Evolutionary conservation across 495 filamentous ascomycete species (phyloP), one percentile per base, ranked within the genome.

Genomic region (Aspergillus sparsus): DNA sequence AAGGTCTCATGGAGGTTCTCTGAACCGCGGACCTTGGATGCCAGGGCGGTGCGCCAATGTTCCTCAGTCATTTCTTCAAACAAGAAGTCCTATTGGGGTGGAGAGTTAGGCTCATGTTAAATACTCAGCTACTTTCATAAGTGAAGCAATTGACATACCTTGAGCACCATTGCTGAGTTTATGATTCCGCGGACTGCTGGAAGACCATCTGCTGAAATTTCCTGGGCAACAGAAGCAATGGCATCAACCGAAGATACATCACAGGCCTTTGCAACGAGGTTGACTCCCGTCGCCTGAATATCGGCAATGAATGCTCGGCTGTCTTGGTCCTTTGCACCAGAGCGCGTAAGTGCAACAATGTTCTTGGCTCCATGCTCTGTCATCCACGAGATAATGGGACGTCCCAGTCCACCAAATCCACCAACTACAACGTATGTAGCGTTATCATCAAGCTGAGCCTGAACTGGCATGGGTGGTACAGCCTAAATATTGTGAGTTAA

Each of bases 361-460:
- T 80, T 74, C 49, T 73, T 73, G 7, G 85, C 86, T 8, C 85
- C 85, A 35, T 78, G 80, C 12, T 74, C 68, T 3, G 79, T 81
- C 79, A 89, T 81, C 83, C 83, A 87, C 2, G 71, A 66, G 1
- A 84, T 68, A 44, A 86, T 77, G 27, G 68, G 55, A 0, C 68
- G 68, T 1, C 77, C 79, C 1, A 82, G 56, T 35, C 79, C 79
- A 16, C 79, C 79, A 11, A 77, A 62, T 46, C 79, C 79, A 13
- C 79, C 78, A 7, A 74, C 67, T 11, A 83, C 60, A 8, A 82
- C 35, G 62, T 83, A 82, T 5, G 77, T 66, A 1, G 66, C 71
- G 34, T 71, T 62, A 47, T 27, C 70, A 31, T 16, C 27, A 9
- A 56, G 46, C 3, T 45, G 34, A 13, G 53, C 34, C 3, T 53